Conservation (phyloP, 305 asterid genomes). For the Ajuga reptans region DNA sequence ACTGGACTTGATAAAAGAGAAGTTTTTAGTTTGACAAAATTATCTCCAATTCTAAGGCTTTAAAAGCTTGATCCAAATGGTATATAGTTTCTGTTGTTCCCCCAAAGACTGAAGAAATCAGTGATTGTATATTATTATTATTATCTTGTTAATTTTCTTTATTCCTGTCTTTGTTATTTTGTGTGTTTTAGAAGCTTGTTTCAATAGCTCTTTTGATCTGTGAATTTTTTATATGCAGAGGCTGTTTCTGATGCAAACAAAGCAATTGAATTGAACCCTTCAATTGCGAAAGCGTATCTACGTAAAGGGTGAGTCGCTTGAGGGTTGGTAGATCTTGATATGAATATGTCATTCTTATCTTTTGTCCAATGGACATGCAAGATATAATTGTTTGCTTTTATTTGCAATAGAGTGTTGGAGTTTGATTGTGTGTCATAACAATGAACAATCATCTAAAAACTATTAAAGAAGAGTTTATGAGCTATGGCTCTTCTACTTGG, state of each 20-base stretch:
- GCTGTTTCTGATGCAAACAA: constrained; percentile 44
- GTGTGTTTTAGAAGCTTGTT: constrained; percentile 10
- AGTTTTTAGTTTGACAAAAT: background rate
- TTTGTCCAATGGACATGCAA: background rate
- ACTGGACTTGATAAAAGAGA: background rate
- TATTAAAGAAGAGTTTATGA: background rate
- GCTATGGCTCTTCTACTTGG: background rate
- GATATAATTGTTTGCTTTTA: background rate
- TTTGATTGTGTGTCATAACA: background rate
- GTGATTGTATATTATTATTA: background rate
- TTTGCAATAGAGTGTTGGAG: background rate
- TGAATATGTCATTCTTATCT: background rate
- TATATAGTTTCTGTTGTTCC: background rate
- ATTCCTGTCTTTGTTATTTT: background rate
- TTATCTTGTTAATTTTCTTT: background rate
- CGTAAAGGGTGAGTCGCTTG: constrained; percentile 42
- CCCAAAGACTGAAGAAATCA: background rate
- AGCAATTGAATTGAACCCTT: constrained; percentile 33
- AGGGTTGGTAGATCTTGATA: background rate
- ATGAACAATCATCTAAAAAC: background rate
- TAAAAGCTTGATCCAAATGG: background rate
- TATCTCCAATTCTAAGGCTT: background rate
- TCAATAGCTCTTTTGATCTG: background rate
- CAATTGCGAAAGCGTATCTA: constrained; percentile 35
- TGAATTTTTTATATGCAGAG: constrained; percentile 21